These are phyloP conservation scores for Cymbidium sinense DNA, from an alignment of 106 monocot genomes.

Conservation along the genomic window DNA sequence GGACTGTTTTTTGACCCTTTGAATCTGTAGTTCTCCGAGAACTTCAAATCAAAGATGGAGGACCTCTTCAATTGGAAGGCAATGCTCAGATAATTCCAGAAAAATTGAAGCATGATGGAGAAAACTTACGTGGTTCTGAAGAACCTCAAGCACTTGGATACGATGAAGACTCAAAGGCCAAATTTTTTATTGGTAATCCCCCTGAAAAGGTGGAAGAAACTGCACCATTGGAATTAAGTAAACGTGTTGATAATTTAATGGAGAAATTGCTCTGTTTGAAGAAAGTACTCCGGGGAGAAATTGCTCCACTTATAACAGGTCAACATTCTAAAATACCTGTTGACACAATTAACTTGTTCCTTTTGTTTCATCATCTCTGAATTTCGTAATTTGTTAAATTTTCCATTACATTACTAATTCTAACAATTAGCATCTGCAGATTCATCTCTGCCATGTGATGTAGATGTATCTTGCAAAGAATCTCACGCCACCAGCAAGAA, in stretches of 20 bases:
- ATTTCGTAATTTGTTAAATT: neutral
- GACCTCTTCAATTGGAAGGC: neutral
- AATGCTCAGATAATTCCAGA: neutral
- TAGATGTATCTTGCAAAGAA: neutral
- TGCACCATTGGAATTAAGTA: constrained; percentile 2
- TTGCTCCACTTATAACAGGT: neutral
- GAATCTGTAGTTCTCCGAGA: neutral
- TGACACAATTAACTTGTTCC: neutral
- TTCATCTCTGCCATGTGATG: neutral
- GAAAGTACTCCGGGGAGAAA: constrained; percentile 4
- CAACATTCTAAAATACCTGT: neutral
- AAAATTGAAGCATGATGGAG: neutral
- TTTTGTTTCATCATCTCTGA: neutral
- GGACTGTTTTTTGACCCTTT: neutral
- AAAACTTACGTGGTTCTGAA: neutral
- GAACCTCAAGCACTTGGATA: neutral
- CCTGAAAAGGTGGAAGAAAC: neutral
- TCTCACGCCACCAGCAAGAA: neutral
- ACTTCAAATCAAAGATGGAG: neutral
- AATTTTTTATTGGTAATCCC: neutral
- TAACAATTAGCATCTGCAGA: neutral
- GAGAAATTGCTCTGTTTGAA: constrained; percentile 3
- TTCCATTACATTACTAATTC: neutral
- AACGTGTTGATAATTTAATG: constrained; percentile 8
- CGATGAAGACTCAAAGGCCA: neutral